phyloP scores from a whole-genome alignment of 495 filamentous ascomycete genomes.

The Tuber borchii region DNA sequence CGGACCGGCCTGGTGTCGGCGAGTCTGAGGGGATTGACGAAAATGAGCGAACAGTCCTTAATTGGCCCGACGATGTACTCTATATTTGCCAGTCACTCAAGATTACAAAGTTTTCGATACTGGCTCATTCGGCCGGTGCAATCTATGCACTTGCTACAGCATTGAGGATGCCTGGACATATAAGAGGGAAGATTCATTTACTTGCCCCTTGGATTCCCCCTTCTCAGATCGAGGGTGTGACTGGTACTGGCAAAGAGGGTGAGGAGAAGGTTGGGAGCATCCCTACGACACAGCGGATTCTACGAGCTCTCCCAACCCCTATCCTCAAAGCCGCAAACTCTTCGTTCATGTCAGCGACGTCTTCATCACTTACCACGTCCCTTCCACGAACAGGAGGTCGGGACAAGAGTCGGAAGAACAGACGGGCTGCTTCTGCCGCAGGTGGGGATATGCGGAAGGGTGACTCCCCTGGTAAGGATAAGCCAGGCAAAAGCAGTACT shows the following conservation, averaged over 20 bases:
- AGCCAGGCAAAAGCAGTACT: conserved; percentile 12
- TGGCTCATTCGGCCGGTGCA: conserved; percentile 95
- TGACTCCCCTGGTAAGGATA: conserved; percentile 36
- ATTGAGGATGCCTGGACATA: conserved; percentile 89
- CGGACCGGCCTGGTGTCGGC: conserved; percentile 89
- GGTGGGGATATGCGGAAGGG: conserved; percentile 43
- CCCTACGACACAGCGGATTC: conserved; percentile 83
- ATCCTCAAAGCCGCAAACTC: conserved; percentile 91
- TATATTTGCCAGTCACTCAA: conserved; percentile 88
- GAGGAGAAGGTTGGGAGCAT: conserved; percentile 52
- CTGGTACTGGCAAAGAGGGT: conserved; percentile 38
- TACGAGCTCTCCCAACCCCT: conserved; percentile 83
- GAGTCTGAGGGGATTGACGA: conserved; percentile 80
- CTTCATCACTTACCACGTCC: conserved; percentile 77
- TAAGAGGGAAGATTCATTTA: conserved; percentile 89
- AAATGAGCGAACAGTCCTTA: conserved; percentile 73
- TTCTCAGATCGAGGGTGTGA: conserved; percentile 80
- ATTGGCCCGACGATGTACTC: conserved; percentile 96
- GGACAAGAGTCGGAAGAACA: conserved; percentile 54
- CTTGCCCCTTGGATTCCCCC: conserved; percentile 97
- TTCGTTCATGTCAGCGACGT: conserved; percentile 87
- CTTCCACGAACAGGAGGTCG: conserved; percentile 57
- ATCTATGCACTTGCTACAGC: conserved; percentile 97
- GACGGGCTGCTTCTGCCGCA: conserved; percentile 35
- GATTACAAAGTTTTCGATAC: conserved; percentile 92